Base-by-base conservation (phyloP, 1,284 basidiomycete species). In the Cystobasidium pallidum region DNA sequence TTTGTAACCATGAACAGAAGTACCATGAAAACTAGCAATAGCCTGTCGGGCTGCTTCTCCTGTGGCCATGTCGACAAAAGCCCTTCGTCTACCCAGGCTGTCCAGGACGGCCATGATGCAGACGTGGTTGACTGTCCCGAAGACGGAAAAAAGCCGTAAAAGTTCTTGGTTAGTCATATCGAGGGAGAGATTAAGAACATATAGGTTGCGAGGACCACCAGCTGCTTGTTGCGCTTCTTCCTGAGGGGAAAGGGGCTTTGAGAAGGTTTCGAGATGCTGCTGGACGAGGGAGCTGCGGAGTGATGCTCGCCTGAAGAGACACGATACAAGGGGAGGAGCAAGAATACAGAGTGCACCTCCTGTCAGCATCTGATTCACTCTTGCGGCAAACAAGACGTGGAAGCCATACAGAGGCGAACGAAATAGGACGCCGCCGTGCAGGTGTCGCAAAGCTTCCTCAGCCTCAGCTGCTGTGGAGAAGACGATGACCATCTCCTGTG, bases 91-190 rank as follows among this genome's bases (percentile, higher is more conserved):
- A 24, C 72, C 72, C 11, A 68, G 28, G n/a, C 47, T 63, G 36
- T 73, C 72, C 45, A 73, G 61, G 39, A 65, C 62, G 41, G 72
- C 72, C 64, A 73, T 63, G 41, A 73, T 68, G 52, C 72, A 73
- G 30, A 67, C 57, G 51, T 73, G 72, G n/a, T 57, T 63, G 43
- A 73, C 72, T 17, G 45, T 36, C 1, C 72, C 72, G 34, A 68
- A 73, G 51, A 63, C 66, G 15, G 59, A 54, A 26, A 73, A 73
- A 30, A 73, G 64, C 10, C 61, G 34, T 36, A 62, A 54, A 24
- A 73, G 58, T 43, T 73, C 72, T 36, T 47, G 58, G 39, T 67
- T 67, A 30, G 64, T 68, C 72, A 73, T 73, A 11, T 73, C 72
- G 30, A 73, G 59, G 30, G 66, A 55, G 39, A 73, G 66, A n/a